Evolutionary conservation across 169 alveolate species (phyloP).

Genomic region (Cryptosporidium tyzzeri): DNA sequence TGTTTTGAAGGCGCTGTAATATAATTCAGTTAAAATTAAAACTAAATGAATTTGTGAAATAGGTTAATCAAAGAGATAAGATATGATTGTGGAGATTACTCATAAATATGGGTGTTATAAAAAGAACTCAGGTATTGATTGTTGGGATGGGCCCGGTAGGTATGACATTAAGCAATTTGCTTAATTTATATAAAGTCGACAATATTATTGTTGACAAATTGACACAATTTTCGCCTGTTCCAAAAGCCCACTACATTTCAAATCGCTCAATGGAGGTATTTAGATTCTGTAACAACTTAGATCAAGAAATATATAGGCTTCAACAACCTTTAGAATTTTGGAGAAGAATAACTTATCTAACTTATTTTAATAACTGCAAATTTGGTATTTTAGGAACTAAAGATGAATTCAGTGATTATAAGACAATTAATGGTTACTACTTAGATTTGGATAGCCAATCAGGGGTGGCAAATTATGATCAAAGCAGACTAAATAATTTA

Average conservation of each 20-base stretch:
- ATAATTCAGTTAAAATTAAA: not conserved
- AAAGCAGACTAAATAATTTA: conserved; percentile 7
- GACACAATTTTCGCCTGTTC: conserved; percentile 83
- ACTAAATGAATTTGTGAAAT: not conserved
- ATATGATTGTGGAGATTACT: not conserved
- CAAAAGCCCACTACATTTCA: conserved; percentile 92
- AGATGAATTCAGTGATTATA: not conserved
- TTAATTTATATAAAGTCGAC: conserved; percentile 86
- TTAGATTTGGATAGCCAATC: not conserved
- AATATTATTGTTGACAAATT: conserved; percentile 86
- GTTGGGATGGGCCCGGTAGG: conserved; percentile 97
- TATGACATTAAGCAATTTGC: conserved; percentile 87
- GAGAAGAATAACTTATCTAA: conserved; percentile 16
- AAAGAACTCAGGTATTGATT: conserved; percentile 81
- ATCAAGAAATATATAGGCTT: conserved; percentile 1
- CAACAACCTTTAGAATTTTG: conserved; percentile 15
- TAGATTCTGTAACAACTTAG: conserved; percentile 4
- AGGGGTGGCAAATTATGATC: not conserved
- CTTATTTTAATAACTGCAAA: not conserved
- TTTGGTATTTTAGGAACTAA: not conserved
- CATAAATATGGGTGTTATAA: not conserved
- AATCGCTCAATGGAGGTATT: conserved; percentile 91
- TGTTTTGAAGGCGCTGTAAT: not conserved
- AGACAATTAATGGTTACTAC: not conserved
- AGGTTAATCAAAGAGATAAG: not conserved